A percentile compares a stretch with the other conserved stretches of the same genome.
Evolutionary conservation across 1,284 basidiomycete species (phyloP).

Genomic region (Fomitopsis betulina): DNA sequence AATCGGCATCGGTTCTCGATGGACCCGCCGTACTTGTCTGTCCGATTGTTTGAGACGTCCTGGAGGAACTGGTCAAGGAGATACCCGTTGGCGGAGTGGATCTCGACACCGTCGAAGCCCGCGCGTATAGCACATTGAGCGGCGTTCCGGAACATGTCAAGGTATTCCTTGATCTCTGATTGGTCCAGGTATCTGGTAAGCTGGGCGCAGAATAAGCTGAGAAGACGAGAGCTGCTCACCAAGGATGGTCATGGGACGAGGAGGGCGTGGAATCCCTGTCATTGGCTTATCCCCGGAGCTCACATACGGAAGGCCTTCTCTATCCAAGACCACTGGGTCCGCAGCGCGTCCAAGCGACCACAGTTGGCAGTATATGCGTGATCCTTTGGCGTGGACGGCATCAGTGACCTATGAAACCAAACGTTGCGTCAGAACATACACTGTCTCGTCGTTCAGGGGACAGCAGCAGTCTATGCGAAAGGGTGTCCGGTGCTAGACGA

Average conservation of each 20-base stretch:
- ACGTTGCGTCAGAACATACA: not conserved
- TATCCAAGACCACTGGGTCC: slow-evolving; percentile 22
- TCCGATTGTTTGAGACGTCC: slow-evolving; percentile 45
- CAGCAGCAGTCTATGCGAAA: no score
- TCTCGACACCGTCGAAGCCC: slow-evolving; percentile 42
- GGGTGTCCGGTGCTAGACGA: no score
- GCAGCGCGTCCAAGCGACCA: slow-evolving; percentile 43
- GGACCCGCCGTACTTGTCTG: slow-evolving; percentile 57
- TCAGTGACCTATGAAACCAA: slow-evolving; percentile 20
- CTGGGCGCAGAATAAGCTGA: not conserved
- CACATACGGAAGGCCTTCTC: slow-evolving; percentile 23
- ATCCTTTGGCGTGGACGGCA: slow-evolving; percentile 29
- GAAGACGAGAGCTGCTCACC: slow-evolving; percentile 19
- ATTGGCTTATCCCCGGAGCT: slow-evolving; percentile 39
- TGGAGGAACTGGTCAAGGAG: slow-evolving; percentile 42
- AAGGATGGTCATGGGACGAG: slow-evolving; percentile 30
- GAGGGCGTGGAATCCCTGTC: slow-evolving; percentile 23
- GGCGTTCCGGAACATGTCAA: slow-evolving; percentile 32
- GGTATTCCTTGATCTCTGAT: slow-evolving; percentile 40
- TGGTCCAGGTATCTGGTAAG: not conserved
- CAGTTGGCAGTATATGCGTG: slow-evolving; percentile 41
- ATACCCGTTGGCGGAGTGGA: slow-evolving; percentile 34
- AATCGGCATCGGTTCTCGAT: slow-evolving; percentile 52
- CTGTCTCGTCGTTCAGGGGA: no score
- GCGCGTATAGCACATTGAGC: slow-evolving; percentile 40